A percentile compares a stretch with the other conserved stretches of the same genome.
These are phyloP conservation scores for Emergomyces pasteurianus DNA, from an alignment of 2,329 filamentous ascomycete genomes.

Conservation along the genomic window DNA sequence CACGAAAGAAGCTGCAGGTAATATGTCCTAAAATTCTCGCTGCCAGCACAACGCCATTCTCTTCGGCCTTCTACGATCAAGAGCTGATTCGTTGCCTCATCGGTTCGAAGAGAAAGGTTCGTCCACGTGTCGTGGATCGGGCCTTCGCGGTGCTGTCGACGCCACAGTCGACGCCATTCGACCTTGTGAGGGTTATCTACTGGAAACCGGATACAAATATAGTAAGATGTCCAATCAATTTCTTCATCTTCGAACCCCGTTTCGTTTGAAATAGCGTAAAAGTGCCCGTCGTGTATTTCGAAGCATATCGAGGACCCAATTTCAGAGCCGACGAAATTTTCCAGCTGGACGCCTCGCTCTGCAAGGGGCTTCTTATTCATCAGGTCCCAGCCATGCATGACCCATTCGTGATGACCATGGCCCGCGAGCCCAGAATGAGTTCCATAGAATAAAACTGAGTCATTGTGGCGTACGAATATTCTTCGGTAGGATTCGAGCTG, in stretches of 20 bases:
- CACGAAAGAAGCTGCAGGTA: slow-evolving; percentile 41
- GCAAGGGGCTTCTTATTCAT: slow-evolving; percentile 28
- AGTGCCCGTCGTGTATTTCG: slow-evolving; percentile 51
- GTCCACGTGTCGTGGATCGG: slow-evolving; percentile 66
- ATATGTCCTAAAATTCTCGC: slow-evolving; percentile 51
- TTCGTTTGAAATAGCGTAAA: slow-evolving; percentile 60
- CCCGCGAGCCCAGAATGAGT: slow-evolving; percentile 45
- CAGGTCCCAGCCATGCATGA: slow-evolving; percentile 44
- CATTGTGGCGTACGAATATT: slow-evolving; percentile 57
- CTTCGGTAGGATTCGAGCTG: slow-evolving; percentile 39
- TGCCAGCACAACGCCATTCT: slow-evolving; percentile 50
- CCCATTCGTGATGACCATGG: slow-evolving; percentile 52
- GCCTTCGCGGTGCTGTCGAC: slow-evolving; percentile 56
- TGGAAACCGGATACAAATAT: slow-evolving; percentile 53
- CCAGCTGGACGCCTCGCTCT: slow-evolving; percentile 39
- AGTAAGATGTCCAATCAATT: slow-evolving; percentile 56
- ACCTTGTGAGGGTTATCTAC: slow-evolving; percentile 36
- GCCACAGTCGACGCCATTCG: slow-evolving; percentile 47
- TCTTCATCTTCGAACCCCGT: slow-evolving; percentile 51
- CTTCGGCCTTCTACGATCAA: slow-evolving; percentile 56
- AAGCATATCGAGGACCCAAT: slow-evolving; percentile 60
- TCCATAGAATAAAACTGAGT: slow-evolving; percentile 52
- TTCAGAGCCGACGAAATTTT: slow-evolving; percentile 50
- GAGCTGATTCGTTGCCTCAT: slow-evolving; percentile 47
- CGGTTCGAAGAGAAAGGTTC: slow-evolving; percentile 48